These are phyloP conservation scores for Phyllosticta capitalensis DNA, from an alignment of 2,329 filamentous ascomycete species.

Conservation along the genomic window DNA sequence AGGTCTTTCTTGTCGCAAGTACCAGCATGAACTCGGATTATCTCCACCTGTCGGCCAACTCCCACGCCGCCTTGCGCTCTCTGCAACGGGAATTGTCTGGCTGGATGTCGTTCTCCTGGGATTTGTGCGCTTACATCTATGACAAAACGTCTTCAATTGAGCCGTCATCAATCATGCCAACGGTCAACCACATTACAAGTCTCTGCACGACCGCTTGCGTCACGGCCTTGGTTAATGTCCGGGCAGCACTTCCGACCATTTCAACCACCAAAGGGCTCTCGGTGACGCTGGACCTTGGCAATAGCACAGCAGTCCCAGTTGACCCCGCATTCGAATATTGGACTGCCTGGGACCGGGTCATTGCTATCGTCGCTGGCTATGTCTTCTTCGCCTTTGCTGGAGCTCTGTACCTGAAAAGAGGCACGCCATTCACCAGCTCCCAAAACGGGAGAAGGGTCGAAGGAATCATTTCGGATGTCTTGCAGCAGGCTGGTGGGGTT, in stretches of 20 bases:
- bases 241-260: conserved; percentile 6
- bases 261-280: conserved; percentile 26
- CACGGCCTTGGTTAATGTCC: neutral
- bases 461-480: conserved; percentile 66
- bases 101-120: neutral
- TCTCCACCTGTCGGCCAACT: conserved; percentile 28
- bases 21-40: conserved; percentile 22
- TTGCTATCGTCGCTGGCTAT: conserved; percentile 77
- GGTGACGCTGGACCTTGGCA: conserved; percentile 25
- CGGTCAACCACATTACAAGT: neutral
- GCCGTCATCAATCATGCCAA: conserved; percentile 4
- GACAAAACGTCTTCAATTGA: conserved; percentile 1
- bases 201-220: neutral
- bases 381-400: conserved; percentile 63
- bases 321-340: conserved; percentile 34
- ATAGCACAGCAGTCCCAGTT: conserved; percentile 17
- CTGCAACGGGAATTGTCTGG: conserved; percentile 17
- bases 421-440: conserved; percentile 55
- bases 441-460: conserved; percentile 52
- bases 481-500: conserved; percentile 91
- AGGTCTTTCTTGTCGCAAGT: conserved; percentile 20
- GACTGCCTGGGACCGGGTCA: conserved; percentile 46
- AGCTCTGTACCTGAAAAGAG: conserved; percentile 68
- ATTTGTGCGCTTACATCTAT: neutral
- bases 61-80: conserved; percentile 27